Percentiles rank a stretch among this genome's conserved stretches.
These are phyloP conservation scores for Rhododendron henanense DNA, from an alignment of 148 eudicot species.

Conservation along the genomic window DNA sequence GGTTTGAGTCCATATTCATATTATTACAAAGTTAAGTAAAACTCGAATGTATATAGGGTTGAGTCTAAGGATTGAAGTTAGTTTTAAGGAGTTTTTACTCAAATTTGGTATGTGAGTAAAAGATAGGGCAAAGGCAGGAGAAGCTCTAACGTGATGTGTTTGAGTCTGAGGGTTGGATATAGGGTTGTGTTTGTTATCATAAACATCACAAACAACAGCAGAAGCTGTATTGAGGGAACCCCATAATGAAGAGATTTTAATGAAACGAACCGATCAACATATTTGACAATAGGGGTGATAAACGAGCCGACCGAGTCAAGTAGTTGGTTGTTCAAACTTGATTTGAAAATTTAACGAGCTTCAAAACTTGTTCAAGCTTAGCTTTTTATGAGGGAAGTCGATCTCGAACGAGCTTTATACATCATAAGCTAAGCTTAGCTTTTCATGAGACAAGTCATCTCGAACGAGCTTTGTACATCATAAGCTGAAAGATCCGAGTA, in stretches of 20 bases:
- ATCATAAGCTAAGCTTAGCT: neutral
- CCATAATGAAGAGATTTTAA: neutral
- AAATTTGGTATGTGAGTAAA: neutral
- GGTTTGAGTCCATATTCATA: neutral
- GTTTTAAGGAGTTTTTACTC: neutral
- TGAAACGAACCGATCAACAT: neutral
- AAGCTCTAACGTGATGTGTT: neutral
- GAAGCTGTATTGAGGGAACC: neutral
- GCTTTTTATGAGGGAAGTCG: neutral
- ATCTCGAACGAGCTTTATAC: neutral
- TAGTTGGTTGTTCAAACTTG: neutral
- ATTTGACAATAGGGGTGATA: neutral
- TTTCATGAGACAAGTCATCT: neutral
- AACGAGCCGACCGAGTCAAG: neutral
- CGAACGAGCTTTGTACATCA: neutral
- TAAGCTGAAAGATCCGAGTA: neutral
- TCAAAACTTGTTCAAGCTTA: neutral
- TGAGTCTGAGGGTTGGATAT: too few species aligned
- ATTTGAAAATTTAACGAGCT: too few species aligned
- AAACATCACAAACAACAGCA: neutral
- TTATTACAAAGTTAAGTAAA: neutral
- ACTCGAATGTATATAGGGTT: neutral
- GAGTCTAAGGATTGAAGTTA: neutral
- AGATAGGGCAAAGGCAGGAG: neutral
- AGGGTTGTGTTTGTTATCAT: neutral